phyloP scores from a whole-genome alignment of 306 rosid genomes.

The Glycyrrhiza uralensis region DNA sequence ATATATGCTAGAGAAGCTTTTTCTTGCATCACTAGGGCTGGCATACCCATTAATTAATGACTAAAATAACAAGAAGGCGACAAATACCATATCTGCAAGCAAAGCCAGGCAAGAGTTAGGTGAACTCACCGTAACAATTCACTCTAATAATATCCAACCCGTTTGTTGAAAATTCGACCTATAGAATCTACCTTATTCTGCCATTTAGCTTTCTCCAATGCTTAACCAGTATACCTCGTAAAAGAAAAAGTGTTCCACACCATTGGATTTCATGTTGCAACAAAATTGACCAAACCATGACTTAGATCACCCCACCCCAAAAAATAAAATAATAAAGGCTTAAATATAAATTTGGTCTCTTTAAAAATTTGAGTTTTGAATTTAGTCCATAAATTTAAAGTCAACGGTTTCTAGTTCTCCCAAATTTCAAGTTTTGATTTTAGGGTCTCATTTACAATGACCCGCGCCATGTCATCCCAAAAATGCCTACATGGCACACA shows the following conservation, averaged over 20 bases:
- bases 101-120: constrained; percentile 24
- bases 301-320: background rate
- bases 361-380: too few species aligned
- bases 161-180: constrained; percentile 3
- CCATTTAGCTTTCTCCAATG: background rate
- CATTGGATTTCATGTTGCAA: background rate
- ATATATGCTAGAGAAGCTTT: too few species aligned
- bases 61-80: too few species aligned
- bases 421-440: too few species aligned
- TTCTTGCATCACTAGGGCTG: background rate
- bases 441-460: too few species aligned
- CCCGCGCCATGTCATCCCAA: too few species aligned
- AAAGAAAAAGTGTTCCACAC: background rate
- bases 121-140: constrained; percentile 16
- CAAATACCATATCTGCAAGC: background rate
- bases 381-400: too few species aligned
- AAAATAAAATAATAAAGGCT: background rate
- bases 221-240: background rate
- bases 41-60: too few species aligned
- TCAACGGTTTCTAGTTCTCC: too few species aligned
- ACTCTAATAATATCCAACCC: background rate
- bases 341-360: too few species aligned
- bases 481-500: too few species aligned
- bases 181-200: background rate
- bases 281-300: constrained; percentile 1